Percentiles rank a stretch among this genome's conserved stretches.
Evolutionary conservation across 352 stramenopile species (phyloP).

Genomic region (Globisporangium carolinianum): DNA sequence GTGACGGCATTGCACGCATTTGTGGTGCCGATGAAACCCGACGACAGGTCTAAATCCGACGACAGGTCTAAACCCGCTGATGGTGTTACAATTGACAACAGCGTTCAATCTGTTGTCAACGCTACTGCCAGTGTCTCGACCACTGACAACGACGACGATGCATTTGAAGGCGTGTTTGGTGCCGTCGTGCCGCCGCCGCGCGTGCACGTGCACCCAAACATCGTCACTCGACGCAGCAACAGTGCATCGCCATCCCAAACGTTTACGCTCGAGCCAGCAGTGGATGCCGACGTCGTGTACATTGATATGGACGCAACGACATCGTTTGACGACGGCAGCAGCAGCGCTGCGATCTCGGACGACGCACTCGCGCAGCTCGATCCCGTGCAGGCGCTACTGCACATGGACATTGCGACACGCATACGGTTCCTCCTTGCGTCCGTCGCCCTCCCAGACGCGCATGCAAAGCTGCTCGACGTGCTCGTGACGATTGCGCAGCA

Average conservation of each 20-base stretch:
- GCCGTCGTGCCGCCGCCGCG: conserved; percentile 19
- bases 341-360: conserved; percentile 24
- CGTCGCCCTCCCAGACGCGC: conserved; percentile 34
- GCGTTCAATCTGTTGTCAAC: neutral
- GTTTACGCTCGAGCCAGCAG: conserved; percentile 5
- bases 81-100: neutral
- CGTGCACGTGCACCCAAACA: conserved; percentile 38
- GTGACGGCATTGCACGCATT: conserved; percentile 49
- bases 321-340: conserved; percentile 24
- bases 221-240: neutral
- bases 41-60: too few relatives aligned
- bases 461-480: conserved; percentile 54
- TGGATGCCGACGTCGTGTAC: conserved; percentile 33
- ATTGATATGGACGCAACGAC: conserved; percentile 36
- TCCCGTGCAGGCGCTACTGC: conserved; percentile 47
- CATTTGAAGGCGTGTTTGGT: conserved; percentile 24
- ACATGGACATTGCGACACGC: conserved; percentile 47
- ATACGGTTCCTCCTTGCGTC: conserved; percentile 45
- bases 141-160: neutral
- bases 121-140: neutral
- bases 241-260: too few relatives aligned
- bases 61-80: too few relatives aligned
- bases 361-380: conserved; percentile 45
- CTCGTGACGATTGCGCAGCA: conserved; percentile 36
- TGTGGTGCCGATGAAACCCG: conserved; percentile 24